These are phyloP conservation scores for Kalanchoe fedtschenkoi DNA, from an alignment of 164 flowering plant species.

Conservation along the genomic window DNA sequence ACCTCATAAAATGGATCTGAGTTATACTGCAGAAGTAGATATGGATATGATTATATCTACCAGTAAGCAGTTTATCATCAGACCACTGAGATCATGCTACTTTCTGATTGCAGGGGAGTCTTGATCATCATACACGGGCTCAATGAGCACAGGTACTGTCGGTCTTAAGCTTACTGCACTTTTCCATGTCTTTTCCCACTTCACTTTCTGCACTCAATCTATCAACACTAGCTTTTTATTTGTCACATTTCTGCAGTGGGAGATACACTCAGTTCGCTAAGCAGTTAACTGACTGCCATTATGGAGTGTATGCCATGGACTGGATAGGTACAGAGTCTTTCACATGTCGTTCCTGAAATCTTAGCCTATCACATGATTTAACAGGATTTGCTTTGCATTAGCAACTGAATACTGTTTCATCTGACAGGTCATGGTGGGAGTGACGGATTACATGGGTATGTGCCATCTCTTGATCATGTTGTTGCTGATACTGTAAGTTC, in stretches of 20 bases:
- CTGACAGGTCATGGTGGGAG: constrained; percentile 93
- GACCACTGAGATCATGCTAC: not conserved
- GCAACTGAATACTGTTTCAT: not conserved
- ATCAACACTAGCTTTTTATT: not conserved
- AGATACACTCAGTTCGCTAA: constrained; percentile 82
- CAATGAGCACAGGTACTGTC: constrained; percentile 83
- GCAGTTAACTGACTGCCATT: constrained; percentile 63
- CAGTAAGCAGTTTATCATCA: not conserved
- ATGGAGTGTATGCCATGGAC: constrained; percentile 94
- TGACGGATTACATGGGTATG: constrained; percentile 97
- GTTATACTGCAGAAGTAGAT: not conserved
- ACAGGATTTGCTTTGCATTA: not conserved
- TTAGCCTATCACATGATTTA: no score
- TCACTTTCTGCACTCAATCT: not conserved
- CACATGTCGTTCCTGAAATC: not conserved
- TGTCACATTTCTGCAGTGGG: constrained; percentile 52
- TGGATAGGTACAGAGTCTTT: constrained; percentile 61
- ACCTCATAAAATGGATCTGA: no score
- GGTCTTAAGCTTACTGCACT: not conserved
- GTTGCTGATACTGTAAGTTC: constrained; percentile 89
- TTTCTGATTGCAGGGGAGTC: constrained; percentile 61
- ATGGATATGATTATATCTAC: not conserved
- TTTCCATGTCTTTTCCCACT: not conserved
- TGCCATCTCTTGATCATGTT: constrained; percentile 93
- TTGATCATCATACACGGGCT: constrained; percentile 88